Conservation (phyloP, 306 rosid genomes). For the Chamaecrista fasciculata region DNA sequence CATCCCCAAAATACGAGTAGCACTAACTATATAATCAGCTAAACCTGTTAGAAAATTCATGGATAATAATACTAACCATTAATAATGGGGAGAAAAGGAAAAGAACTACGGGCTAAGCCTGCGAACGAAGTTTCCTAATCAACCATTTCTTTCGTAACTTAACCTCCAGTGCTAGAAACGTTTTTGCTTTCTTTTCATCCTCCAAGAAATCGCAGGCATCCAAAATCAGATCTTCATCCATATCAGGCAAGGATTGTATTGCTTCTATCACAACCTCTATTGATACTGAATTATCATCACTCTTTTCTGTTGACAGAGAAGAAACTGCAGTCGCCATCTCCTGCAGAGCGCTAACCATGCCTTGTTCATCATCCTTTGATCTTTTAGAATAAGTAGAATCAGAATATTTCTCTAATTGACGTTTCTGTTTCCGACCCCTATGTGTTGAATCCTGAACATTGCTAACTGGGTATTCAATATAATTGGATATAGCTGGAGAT, state of each 20-base stretch:
- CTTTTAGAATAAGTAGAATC: constrained; percentile 42
- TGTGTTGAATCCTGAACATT: constrained; percentile 34
- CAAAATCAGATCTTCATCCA: constrained; percentile 78
- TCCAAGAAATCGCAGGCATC: constrained; percentile 79
- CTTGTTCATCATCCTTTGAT: constrained; percentile 40
- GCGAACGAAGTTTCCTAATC: constrained; percentile 61
- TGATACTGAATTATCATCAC: constrained; percentile 40
- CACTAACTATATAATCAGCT: constrained; percentile 1
- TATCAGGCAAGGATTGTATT: constrained; percentile 72
- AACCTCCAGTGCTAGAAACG: constrained; percentile 62
- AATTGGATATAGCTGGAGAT: constrained; percentile 45
- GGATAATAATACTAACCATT: constrained; percentile 13
- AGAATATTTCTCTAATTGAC: constrained; percentile 38
- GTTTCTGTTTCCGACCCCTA: constrained; percentile 45
- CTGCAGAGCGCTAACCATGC: constrained; percentile 55
- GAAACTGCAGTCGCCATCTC: constrained; percentile 66
- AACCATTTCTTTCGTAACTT: constrained; percentile 71
- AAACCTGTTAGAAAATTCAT: neutral
- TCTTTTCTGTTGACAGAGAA: constrained; percentile 46
- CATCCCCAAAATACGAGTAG: neutral
- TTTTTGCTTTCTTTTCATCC: constrained; percentile 76
- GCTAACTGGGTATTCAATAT: constrained; percentile 35
- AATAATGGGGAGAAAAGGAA: neutral
- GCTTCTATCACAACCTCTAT: constrained; percentile 62
- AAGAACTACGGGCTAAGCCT: constrained; percentile 30